Percentiles rank a stretch among this genome's conserved stretches.
Evolutionary conservation across 352 stramenopile genomes (phyloP).

Genomic region (Aphanomyces euteiches): DNA sequence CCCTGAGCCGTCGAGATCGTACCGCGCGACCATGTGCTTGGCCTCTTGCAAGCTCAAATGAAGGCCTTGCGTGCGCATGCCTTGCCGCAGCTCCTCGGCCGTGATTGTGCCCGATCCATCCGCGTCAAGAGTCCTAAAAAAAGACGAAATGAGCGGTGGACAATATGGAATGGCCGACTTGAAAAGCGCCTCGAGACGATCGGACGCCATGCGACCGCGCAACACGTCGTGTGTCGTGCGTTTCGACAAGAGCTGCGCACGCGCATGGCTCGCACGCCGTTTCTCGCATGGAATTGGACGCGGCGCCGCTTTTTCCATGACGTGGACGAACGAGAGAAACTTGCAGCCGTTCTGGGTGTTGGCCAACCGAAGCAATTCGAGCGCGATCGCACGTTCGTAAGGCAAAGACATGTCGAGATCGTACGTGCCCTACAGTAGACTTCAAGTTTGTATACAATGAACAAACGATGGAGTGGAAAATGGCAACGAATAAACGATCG

Average conservation of each 20-base stretch:
- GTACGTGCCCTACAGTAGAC: constrained; percentile 47
- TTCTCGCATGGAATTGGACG: constrained; percentile 60
- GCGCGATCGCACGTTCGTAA: constrained; percentile 63
- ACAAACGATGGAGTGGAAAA: background rate
- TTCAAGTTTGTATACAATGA: background rate
- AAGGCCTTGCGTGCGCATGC: constrained; percentile 51
- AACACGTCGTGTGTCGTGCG: constrained; percentile 63
- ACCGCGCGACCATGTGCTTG: constrained; percentile 50
- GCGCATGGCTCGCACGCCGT: constrained; percentile 42
- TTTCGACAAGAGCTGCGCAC: constrained; percentile 45
- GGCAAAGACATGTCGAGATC: constrained; percentile 68
- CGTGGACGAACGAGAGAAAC: constrained; percentile 64
- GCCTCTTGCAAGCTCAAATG: constrained; percentile 58
- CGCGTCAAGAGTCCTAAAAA: constrained; percentile 55
- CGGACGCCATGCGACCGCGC: constrained; percentile 35
- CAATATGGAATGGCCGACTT: constrained; percentile 37
- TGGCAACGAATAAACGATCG: too few species aligned
- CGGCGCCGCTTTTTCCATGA: constrained; percentile 31
- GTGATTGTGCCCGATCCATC: constrained; percentile 65
- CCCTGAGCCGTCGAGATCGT: constrained; percentile 64
- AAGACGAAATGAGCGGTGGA: constrained; percentile 51
- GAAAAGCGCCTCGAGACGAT: constrained; percentile 56
- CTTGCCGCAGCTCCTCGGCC: constrained; percentile 46
- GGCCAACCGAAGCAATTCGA: constrained; percentile 62
- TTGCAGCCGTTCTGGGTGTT: constrained; percentile 77